Conservation (phyloP, 1,284 basidiomycete species). For the Malassezia vespertilionis region DNA sequence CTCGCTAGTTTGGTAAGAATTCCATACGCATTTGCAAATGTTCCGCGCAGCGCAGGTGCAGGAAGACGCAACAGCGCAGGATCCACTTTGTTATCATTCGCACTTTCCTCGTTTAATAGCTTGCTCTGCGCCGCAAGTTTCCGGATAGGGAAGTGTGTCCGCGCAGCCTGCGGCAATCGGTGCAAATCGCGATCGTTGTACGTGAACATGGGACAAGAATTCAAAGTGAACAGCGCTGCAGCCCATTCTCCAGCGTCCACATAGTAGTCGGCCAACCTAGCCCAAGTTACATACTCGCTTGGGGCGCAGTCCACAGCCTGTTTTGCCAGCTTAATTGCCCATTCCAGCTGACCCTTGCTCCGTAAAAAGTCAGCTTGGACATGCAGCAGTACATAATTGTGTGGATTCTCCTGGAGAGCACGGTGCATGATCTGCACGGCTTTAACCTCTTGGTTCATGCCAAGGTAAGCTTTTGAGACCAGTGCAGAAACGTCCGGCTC, state of each 20-base stretch:
- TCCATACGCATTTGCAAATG: slow-evolving; percentile 86
- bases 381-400: slow-evolving; percentile 86
- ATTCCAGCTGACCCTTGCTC: slow-evolving; percentile 60
- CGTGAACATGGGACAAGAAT: slow-evolving; percentile 99
- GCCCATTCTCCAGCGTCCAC: slow-evolving; percentile 81
- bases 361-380: slow-evolving; percentile 87
- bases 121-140: slow-evolving; percentile 66
- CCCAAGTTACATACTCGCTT: slow-evolving; percentile 96
- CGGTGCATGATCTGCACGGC: slow-evolving; percentile 84
- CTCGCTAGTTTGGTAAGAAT: slow-evolving; percentile 79
- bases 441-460: slow-evolving; percentile 96
- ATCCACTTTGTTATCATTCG: slow-evolving; percentile 85
- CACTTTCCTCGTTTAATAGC: slow-evolving; percentile 54
- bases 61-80: slow-evolving; percentile 82
- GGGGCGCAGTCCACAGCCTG: slow-evolving; percentile 94
- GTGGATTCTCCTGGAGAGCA: slow-evolving; percentile 72
- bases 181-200: slow-evolving; percentile 94
- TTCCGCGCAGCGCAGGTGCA: slow-evolving; percentile 83
- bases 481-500: slow-evolving; percentile 85
- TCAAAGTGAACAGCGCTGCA: slow-evolving; percentile 76
- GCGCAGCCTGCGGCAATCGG: slow-evolving; percentile 67
- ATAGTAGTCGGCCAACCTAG: slow-evolving; percentile 88
- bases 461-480: slow-evolving; percentile 79
- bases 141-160: slow-evolving; percentile 76
- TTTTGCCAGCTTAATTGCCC: slow-evolving; percentile 81